Conservation (phyloP, 495 filamentous ascomycete genomes). For the Neurospora sp. region DNA sequence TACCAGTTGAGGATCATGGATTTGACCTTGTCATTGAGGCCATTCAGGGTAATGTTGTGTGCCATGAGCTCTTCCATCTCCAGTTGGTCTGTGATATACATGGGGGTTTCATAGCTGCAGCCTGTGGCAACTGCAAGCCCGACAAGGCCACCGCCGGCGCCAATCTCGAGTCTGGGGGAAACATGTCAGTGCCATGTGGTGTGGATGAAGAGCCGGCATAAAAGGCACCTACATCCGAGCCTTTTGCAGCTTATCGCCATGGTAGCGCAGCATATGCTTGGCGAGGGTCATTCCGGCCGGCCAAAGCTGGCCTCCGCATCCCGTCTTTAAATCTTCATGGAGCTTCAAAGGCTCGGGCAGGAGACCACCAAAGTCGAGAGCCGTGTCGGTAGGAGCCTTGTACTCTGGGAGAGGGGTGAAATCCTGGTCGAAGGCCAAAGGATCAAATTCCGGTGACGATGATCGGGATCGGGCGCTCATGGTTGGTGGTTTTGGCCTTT, state of each 20-base stretch:
- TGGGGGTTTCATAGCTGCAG: conserved; percentile 36
- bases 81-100: conserved; percentile 77
- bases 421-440: conserved; percentile 50
- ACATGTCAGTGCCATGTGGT: conserved; percentile 4
- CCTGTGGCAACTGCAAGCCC: conserved; percentile 58
- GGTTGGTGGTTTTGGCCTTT: not conserved
- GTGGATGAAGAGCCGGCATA: not conserved
- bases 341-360: conserved; percentile 58
- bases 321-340: conserved; percentile 72
- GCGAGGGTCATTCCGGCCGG: conserved; percentile 83
- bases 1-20: conserved; percentile 70
- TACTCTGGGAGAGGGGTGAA: conserved; percentile 54
- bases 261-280: conserved; percentile 69
- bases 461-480: conserved; percentile 10
- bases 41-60: conserved; percentile 73
- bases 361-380: conserved; percentile 63
- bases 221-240: conserved; percentile 61
- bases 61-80: conserved; percentile 77
- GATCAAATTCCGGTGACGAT: conserved; percentile 31
- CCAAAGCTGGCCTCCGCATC: conserved; percentile 90
- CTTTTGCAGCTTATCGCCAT: conserved; percentile 45
- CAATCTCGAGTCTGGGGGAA: conserved; percentile 67
- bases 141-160: conserved; percentile 84
- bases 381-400: conserved; percentile 53
- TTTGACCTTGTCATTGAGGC: conserved; percentile 47